Conservation (phyloP, 345 rosid genomes). For the Zanthoxylum bungeanum region DNA sequence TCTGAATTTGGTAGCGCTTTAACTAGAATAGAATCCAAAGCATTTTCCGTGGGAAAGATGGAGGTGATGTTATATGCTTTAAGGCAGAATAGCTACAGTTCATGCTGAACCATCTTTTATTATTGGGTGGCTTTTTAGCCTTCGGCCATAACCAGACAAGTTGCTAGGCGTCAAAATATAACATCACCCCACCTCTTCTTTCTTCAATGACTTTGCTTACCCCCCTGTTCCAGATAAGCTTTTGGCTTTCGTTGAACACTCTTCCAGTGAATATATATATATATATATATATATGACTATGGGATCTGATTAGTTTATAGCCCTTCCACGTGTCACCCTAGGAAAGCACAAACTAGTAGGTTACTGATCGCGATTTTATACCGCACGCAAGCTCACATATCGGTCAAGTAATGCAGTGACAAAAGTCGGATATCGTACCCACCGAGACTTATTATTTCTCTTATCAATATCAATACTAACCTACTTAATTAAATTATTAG, state of each 20-base stretch:
- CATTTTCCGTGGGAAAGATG: slow-evolving; percentile 6
- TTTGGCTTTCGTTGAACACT: slow-evolving; percentile 17
- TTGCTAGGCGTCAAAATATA: slow-evolving; percentile 18
- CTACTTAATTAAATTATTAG: too few species aligned
- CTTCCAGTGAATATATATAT: background rate
- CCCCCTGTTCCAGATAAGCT: slow-evolving; percentile 1
- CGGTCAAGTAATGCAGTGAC: too few species aligned
- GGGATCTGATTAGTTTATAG: background rate
- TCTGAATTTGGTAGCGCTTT: slow-evolving; percentile 13
- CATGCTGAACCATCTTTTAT: background rate
- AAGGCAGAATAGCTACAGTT: slow-evolving; percentile 7
- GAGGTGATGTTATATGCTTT: slow-evolving; percentile 11
- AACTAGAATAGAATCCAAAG: slow-evolving; percentile 41
- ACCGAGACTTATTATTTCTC: too few species aligned
- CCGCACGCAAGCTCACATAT: too few species aligned
- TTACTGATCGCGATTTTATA: too few species aligned
- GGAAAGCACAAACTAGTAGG: background rate
- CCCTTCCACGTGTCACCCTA: slow-evolving; percentile 12
- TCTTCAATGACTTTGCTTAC: background rate
- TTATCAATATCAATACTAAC: too few species aligned
- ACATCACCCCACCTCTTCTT: slow-evolving; percentile 10
- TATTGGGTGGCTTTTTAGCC: background rate
- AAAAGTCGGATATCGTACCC: too few species aligned
- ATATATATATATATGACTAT: too few species aligned
- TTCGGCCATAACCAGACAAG: slow-evolving; percentile 17